Conservation (phyloP, 2,329 filamentous ascomycete species). For the Conoideocrella luteorostrata region DNA sequence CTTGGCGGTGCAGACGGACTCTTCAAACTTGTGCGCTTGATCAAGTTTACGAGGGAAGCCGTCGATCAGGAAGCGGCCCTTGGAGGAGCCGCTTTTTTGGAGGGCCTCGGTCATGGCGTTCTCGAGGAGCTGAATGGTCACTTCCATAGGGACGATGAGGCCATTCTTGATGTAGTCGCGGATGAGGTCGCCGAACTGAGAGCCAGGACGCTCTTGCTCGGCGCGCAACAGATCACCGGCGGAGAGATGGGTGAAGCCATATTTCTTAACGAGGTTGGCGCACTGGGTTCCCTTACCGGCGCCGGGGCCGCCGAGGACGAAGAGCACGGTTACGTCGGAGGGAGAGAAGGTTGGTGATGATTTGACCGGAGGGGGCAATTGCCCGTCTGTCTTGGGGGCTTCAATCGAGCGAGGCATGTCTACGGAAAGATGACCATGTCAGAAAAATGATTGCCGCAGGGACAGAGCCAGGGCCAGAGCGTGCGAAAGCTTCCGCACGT, state of each 20-base stretch:
- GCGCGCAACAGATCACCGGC: slow-evolving; percentile 90
- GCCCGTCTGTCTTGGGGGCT: slow-evolving; percentile 32
- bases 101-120: slow-evolving; percentile 81
- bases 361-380: slow-evolving; percentile 46
- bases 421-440: slow-evolving; percentile 13
- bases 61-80: slow-evolving; percentile 68
- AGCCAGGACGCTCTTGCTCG: slow-evolving; percentile 81
- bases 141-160: slow-evolving; percentile 97
- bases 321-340: slow-evolving; percentile 80
- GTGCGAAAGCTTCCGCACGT: too few species aligned
- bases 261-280: slow-evolving; percentile 76
- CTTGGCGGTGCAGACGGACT: slow-evolving; percentile 73
- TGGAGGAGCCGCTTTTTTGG: slow-evolving; percentile 37
- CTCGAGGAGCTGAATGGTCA: slow-evolving; percentile 87
- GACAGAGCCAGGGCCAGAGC: too few species aligned
- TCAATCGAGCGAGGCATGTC: slow-evolving; percentile 33
- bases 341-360: slow-evolving; percentile 64
- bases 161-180: slow-evolving; percentile 89
- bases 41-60: slow-evolving; percentile 97
- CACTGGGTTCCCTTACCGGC: slow-evolving; percentile 97
- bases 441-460: not conserved
- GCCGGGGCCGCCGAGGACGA: slow-evolving; percentile 92
- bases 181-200: slow-evolving; percentile 89
- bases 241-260: slow-evolving; percentile 87
- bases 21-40: slow-evolving; percentile 90